Base-by-base conservation (phyloP, 2,329 filamentous ascomycete species). In the Ophiostoma novo-ulmi region DNA sequence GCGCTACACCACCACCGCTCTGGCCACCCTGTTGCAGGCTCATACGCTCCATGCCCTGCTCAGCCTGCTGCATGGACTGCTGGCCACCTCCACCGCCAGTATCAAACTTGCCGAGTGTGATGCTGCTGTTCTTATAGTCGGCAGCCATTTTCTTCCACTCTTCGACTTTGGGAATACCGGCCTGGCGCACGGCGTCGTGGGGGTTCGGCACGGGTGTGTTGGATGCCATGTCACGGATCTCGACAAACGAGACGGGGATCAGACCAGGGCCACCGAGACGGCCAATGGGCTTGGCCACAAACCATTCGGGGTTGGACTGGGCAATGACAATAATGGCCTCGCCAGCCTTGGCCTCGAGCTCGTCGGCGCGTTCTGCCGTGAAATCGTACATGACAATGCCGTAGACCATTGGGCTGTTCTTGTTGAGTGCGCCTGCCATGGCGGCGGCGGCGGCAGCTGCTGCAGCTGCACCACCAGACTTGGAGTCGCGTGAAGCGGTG, bases 61-160 rank as follows among this genome's bases (percentile, higher is more conserved):
- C 90, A 76, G 94, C 82, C 14, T 85, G 83, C 72, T 80, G 80
- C 58, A 39, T 44, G n/a, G 63, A 35, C 58, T 65, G 63, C 35
- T 80, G 79, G 70, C 80, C 79, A 8, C 77, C 79, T 14, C 75
- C 74, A 26, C 77, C 78, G 71, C 77, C 78, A 70, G 87, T 84
- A 71, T 94, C 92, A 75, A 96, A 94, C 80, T 94, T 97, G 75
- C 95, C 95, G 61, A 99, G 83, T 0, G 94, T 94, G 78, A 99
- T 98, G 81, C 95, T 98, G 79, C 94, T 97, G 79, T 98, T 97
- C 84, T 99, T 99, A 82, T 99, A 99, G 74, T 97, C 94, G 70
- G 94, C 94, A 0, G 95, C 94, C 93, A 97, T 97, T 82, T 96
- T 97, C 84, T 99, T 99, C 95, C 95, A 99, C 77, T 99, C 95